These are phyloP conservation scores for Penicillium sp. DNA, from an alignment of 2,329 filamentous ascomycete species.

Conservation along the genomic window DNA sequence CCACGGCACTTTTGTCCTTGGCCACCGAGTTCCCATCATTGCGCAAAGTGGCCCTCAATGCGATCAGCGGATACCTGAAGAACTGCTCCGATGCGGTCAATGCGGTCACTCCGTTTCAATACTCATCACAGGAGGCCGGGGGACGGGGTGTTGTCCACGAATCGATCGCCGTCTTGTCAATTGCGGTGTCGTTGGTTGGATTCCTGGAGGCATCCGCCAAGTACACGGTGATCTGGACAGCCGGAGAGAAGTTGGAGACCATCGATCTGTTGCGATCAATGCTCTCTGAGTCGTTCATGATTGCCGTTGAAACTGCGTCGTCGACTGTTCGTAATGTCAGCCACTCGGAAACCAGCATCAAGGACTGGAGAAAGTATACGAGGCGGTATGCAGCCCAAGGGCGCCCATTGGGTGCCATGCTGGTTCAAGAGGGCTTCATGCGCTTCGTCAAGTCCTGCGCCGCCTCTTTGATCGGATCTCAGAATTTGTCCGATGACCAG, in stretches of 20 bases:
- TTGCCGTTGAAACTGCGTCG: constrained; percentile 84
- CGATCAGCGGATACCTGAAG: constrained; percentile 72
- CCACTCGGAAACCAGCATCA: constrained; percentile 65
- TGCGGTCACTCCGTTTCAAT: constrained; percentile 58
- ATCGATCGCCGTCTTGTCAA: constrained; percentile 70
- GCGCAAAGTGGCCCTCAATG: constrained; percentile 66
- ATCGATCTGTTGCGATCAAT: constrained; percentile 72
- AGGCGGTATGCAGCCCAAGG: constrained; percentile 80
- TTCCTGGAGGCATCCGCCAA: constrained; percentile 83
- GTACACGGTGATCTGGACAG: constrained; percentile 78
- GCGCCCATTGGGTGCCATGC: constrained; percentile 84
- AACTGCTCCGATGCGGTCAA: constrained; percentile 68
- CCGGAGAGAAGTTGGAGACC: constrained; percentile 72
- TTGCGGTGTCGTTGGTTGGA: constrained; percentile 83
- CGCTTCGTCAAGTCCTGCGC: constrained; percentile 78
- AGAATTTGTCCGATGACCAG: constrained; percentile 63
- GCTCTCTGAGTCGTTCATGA: constrained; percentile 81
- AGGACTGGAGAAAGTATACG: constrained; percentile 85
- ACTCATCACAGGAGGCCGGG: constrained; percentile 59
- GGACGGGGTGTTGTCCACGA: constrained; percentile 53
- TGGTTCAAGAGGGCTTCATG: constrained; percentile 87
- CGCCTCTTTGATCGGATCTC: constrained; percentile 68
- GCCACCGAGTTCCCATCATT: constrained; percentile 73
- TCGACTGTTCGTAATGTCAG: constrained; percentile 85
- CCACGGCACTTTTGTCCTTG: constrained; percentile 77